These are phyloP conservation scores for Trapa incisa DNA, from an alignment of 345 rosid genomes.

Conservation along the genomic window DNA sequence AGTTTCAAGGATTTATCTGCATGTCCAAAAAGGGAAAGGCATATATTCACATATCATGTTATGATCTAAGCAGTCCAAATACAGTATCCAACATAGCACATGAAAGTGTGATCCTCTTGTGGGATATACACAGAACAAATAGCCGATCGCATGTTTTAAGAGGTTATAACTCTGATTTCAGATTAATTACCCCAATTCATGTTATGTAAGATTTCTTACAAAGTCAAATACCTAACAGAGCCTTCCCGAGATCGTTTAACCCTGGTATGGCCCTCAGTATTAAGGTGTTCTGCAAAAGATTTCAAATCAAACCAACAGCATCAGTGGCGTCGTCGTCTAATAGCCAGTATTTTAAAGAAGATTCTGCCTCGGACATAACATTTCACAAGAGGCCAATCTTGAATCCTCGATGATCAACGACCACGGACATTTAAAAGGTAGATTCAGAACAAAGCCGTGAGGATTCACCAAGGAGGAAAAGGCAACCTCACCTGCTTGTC, in stretches of 20 bases:
- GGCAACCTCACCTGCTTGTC: slow-evolving; percentile 59
- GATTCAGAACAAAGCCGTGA: background rate
- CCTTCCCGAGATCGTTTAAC: slow-evolving; percentile 65
- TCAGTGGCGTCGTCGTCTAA: background rate
- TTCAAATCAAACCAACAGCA: background rate
- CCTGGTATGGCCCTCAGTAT: slow-evolving; percentile 85
- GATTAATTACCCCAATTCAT: background rate
- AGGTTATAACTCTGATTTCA: background rate
- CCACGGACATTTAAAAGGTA: background rate
- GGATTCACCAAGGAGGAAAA: too few species aligned
- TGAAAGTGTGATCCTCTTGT: background rate
- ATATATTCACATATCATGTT: background rate
- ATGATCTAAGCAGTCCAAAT: background rate
- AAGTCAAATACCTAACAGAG: slow-evolving; percentile 45
- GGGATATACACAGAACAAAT: background rate
- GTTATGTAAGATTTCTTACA: background rate
- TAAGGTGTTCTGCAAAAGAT: slow-evolving; percentile 9
- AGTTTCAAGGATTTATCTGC: background rate
- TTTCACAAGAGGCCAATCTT: background rate
- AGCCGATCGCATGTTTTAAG: background rate
- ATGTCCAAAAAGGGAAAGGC: background rate
- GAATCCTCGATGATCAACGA: background rate
- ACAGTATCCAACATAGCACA: background rate
- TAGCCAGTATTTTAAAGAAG: background rate
- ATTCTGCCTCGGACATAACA: background rate